Conservation (phyloP, 2,329 filamentous ascomycete species). For the Chrysoporthe austroafricana region DNA sequence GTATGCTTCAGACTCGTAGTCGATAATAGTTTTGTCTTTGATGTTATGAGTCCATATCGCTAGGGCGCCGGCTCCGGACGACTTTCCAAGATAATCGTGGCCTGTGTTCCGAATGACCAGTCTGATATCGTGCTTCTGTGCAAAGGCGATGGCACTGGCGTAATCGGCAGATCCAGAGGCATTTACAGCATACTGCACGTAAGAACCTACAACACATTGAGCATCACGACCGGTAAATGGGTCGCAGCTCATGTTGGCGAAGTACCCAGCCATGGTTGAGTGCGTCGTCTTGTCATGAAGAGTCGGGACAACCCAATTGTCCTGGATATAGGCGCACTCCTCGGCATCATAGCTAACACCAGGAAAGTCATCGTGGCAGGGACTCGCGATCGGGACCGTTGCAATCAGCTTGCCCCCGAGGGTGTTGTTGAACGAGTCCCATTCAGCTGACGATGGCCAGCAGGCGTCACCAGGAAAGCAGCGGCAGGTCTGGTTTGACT, state of each 20-base stretch:
- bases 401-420: slow-evolving; percentile 54
- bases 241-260: slow-evolving; percentile 36
- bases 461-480: slow-evolving; percentile 55
- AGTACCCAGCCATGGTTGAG: slow-evolving; percentile 31
- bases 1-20: slow-evolving; percentile 42
- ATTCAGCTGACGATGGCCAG: slow-evolving; percentile 54
- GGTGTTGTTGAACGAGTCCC: slow-evolving; percentile 54
- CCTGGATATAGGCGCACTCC: slow-evolving; percentile 27
- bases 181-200: slow-evolving; percentile 38
- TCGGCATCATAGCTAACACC: slow-evolving; percentile 21
- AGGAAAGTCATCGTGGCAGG: slow-evolving; percentile 46
- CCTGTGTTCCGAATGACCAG: slow-evolving; percentile 55
- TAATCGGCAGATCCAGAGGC: slow-evolving; percentile 33
- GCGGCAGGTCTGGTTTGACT: slow-evolving; percentile 39
- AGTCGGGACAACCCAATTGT: slow-evolving; percentile 18
- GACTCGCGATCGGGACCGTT: slow-evolving; percentile 46
- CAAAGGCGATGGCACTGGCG: slow-evolving; percentile 39
- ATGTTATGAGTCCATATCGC: slow-evolving; percentile 53
- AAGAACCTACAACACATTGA: slow-evolving; percentile 43
- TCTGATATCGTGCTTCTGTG: slow-evolving; percentile 45
- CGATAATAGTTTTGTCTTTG: slow-evolving; percentile 42
- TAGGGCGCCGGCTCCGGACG: slow-evolving; percentile 54
- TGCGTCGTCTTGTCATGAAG: slow-evolving; percentile 21
- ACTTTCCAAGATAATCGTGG: slow-evolving; percentile 56
- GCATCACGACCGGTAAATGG: slow-evolving; percentile 41